Base-by-base conservation (phyloP, 23 red algal species). In the Gracilaria domingensis region DNA sequence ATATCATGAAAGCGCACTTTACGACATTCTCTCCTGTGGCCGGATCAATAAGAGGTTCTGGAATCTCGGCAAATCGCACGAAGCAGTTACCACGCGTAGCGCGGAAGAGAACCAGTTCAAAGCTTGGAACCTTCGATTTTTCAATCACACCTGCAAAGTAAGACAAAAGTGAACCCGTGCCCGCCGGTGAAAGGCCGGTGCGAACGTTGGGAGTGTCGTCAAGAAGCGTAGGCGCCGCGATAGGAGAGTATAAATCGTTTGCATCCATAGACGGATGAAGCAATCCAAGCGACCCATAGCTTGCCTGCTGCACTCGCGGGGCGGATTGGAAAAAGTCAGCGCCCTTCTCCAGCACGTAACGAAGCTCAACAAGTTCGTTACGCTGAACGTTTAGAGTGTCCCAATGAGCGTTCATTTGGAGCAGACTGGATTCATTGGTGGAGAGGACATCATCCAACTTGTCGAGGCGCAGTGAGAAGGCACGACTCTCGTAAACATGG, bases 21-120 rank as follows among this genome's bases (percentile, higher is more conserved):
- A 39, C n/a, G 59, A 90, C 84, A 59, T 39, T 66, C 83, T 90
- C 93, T 8, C 84, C 89, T 6, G 74, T 75, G 12, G 66, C 59
- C 17, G 85, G 84, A 60, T 94, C 95, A 55, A 80, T 50, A 16
- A 94, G 34, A 14, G 83, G 81, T 40, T 96, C 85, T 21, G 86
- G 84, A 80, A 95, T 78, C 33, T 93, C 87, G 8, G 72, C 50
- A 39, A 91, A 94, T 23, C 89, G 80, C 39, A 87, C 76, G 81
- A 91, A 91, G 60, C 90, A 95, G 76, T 98, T 98, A 7, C 97
- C 97, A 20, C 94, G 90, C 12, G 97, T 95, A 18, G 92, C 97
- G 8, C 97, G 97, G 57, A 95, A 98, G 11, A 98, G 56, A 26
- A 98, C 81, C 32, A 93, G 53, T 50, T 95, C 88, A 29, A 98